These are phyloP conservation scores for Nakaseomyces kungkrabaensis DNA, from an alignment of 1,139 yeast genomes.

Conservation along the genomic window DNA sequence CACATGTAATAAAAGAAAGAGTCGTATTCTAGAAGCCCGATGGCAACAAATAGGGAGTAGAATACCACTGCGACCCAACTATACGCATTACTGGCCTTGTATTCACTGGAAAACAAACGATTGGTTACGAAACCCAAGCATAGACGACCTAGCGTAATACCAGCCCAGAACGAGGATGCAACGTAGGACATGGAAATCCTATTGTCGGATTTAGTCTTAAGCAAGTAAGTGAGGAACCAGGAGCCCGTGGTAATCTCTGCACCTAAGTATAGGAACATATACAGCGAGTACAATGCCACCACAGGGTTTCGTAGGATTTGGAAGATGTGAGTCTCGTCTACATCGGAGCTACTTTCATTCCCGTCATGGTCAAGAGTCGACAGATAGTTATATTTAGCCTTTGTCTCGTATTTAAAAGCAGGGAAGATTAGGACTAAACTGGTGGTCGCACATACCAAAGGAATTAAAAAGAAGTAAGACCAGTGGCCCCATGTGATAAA, in stretches of 20 bases:
- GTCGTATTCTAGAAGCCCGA: conserved; percentile 15
- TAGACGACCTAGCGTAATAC: conserved; percentile 54
- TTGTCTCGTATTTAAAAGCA: conserved; percentile 46
- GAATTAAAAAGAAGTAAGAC: conserved; percentile 25
- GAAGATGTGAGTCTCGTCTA: conserved; percentile 18
- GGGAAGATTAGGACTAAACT: conserved; percentile 17
- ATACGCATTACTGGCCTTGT: conserved; percentile 39
- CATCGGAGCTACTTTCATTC: conserved; percentile 15
- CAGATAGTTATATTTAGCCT: conserved; percentile 41
- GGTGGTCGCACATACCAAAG: conserved; percentile 15
- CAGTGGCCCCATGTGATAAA: conserved; percentile 31
- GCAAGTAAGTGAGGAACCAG: conserved; percentile 53
- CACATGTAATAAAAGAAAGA: conserved; percentile 25
- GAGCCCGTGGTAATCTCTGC: conserved; percentile 61
- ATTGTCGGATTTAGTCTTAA: conserved; percentile 39
- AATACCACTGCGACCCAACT: conserved; percentile 16
- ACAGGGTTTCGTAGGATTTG: conserved; percentile 36
- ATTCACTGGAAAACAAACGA: conserved; percentile 40
- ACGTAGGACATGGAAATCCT: conserved; percentile 46
- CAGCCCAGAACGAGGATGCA: conserved; percentile 58
- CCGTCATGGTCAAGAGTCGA: conserved; percentile 21
- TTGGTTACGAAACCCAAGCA: conserved; percentile 53
- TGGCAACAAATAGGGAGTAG: conserved; percentile 19
- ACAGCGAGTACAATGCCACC: conserved; percentile 40
- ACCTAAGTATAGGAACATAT: conserved; percentile 54